Percentiles rank a stretch among this genome's conserved stretches.
Evolutionary conservation across 352 stramenopile genomes (phyloP).

Genomic region (Pythium folliculosum): DNA sequence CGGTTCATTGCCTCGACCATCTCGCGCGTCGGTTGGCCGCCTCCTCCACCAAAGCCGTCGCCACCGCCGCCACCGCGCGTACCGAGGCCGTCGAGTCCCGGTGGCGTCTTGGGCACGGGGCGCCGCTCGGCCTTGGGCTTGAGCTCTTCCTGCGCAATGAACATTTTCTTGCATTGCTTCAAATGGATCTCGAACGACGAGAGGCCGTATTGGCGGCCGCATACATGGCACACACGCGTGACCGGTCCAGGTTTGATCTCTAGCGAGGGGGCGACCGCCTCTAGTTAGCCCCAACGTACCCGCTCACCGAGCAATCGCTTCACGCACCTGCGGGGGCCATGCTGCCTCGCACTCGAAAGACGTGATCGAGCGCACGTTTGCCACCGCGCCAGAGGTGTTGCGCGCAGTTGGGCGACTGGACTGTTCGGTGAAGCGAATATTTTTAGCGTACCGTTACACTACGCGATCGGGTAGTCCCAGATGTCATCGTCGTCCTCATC

Average conservation of each 20-base stretch:
- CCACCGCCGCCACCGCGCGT: conserved; percentile 7
- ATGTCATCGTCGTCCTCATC: conserved; percentile 44
- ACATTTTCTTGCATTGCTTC: conserved; percentile 86
- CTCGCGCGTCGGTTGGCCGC: conserved; percentile 44
- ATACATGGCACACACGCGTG: conserved; percentile 80
- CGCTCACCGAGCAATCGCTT: neutral
- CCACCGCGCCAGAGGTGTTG: neutral
- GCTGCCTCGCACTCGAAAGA: neutral
- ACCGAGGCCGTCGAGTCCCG: conserved; percentile 34
- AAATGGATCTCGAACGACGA: conserved; percentile 85
- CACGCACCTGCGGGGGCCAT: neutral
- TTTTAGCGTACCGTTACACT: conserved; percentile 26
- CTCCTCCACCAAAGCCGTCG: conserved; percentile 2
- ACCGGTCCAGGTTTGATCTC: conserved; percentile 51
- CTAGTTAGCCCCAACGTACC: neutral
- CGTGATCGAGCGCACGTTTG: neutral
- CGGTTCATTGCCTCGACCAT: conserved; percentile 72
- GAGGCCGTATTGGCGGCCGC: conserved; percentile 73
- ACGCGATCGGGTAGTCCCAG: conserved; percentile 62
- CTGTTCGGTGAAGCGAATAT: too few relatives aligned
- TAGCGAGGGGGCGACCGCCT: conserved; percentile 12
- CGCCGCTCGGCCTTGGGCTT: conserved; percentile 67
- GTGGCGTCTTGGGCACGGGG: conserved; percentile 66
- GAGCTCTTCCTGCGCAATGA: conserved; percentile 68
- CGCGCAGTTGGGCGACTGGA: too few relatives aligned